Base-by-base conservation (phyloP, 352 stramenopile genomes). In the Pythium vanterpoolii region DNA sequence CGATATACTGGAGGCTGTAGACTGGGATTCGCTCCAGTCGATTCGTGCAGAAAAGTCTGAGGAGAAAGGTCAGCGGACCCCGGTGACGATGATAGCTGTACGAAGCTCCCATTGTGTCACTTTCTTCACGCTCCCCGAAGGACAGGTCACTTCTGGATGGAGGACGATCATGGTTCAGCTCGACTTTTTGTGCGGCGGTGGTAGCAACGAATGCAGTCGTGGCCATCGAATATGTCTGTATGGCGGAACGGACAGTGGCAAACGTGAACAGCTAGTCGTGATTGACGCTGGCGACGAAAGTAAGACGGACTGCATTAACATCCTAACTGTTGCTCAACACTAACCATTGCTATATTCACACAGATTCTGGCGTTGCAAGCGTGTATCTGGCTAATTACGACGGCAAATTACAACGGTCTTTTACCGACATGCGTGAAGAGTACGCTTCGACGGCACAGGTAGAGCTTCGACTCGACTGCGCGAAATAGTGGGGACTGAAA, bases 21-120 rank as follows among this genome's bases (percentile, higher is more conserved):
- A 89, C 48, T 89, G 79, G 79, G 44, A 68, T 3, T 73, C 72
- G 1, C 47, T 89, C 18, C 73, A 68, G 23, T 64, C 45, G 9
- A 31, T 74, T 68, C 26, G 26, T 10, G 10, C 19, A 18, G 26
- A 43, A 34, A 54, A 50, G 26, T 11, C 30, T 13, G 31, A 34
- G 11, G n/a, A 40, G 10, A 9, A 30, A 4, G 30, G 11, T 24
- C 24, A 42, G 2, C 34, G 21, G 19, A 51, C 43, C 10, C 26
- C 44, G 18, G 27, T 23, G 23, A 36, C 51, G 23, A 19, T 56
- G 14, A 28, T 60, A 18, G 49, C 40, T 34, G 19, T 30, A 28
- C 44, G 43, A 23, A 16, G 24, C 1, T 44, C n/a, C 33, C 23
- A 49, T 46, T 5, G 19, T 6, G 10, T 60, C 19, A 60, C 44